Evolutionary conservation across 768 basidiomycete species (phyloP).

Genomic region (Tylopilus plumbeoviolaceoides): DNA sequence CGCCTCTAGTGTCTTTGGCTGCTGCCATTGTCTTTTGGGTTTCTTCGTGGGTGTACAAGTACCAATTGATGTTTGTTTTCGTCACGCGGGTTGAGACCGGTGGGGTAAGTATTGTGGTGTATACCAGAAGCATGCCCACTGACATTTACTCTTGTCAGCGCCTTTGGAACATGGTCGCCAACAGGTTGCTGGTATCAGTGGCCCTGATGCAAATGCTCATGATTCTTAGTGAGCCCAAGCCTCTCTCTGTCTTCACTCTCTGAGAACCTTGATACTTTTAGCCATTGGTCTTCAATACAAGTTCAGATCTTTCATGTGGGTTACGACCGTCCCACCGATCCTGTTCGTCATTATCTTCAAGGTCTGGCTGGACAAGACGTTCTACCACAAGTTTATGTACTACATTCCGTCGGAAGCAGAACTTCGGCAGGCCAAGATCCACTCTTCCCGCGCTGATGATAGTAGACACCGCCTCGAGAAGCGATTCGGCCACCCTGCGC

Average conservation of each 20-base stretch:
- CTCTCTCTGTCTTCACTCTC: neutral
- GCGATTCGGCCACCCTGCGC: constrained; percentile 92
- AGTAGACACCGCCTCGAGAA: constrained; percentile 74
- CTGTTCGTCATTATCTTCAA: constrained; percentile 81
- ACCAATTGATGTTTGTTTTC: constrained; percentile 94
- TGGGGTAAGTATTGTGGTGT: constrained; percentile 54
- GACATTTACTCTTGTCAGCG: constrained; percentile 43
- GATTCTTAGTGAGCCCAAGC: constrained; percentile 67
- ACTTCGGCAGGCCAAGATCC: constrained; percentile 65
- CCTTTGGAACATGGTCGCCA: constrained; percentile 91
- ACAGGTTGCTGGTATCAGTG: constrained; percentile 74
- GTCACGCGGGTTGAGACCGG: constrained; percentile 88
- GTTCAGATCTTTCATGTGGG: constrained; percentile 73
- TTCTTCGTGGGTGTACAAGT: constrained; percentile 88
- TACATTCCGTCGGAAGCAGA: constrained; percentile 84
- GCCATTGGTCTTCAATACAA: constrained; percentile 82
- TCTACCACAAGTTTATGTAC: constrained; percentile 68
- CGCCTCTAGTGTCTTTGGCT: constrained; percentile 83
- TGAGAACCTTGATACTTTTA: constrained; percentile 26
- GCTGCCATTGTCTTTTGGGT: constrained; percentile 86
- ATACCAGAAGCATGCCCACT: neutral
- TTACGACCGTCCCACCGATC: constrained; percentile 83
- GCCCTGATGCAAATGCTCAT: constrained; percentile 86
- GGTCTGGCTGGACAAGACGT: constrained; percentile 68
- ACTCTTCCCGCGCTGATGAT: constrained; percentile 74